Conservation (phyloP, 2,329 filamentous ascomycete species). For the Fusarium devonianum region DNA sequence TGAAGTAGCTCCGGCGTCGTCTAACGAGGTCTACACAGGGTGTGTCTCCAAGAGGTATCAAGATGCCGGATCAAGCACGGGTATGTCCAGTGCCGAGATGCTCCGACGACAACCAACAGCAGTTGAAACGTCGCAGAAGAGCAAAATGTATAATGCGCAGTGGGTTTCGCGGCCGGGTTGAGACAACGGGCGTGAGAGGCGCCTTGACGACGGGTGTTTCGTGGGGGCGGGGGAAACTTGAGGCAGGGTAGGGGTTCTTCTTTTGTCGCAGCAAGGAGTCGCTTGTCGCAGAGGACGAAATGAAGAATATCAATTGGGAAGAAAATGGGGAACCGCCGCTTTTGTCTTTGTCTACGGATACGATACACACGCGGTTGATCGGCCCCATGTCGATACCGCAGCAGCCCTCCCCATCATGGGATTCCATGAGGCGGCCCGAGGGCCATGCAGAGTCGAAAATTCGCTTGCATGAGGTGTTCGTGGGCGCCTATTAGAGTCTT, state of each 20-base stretch:
- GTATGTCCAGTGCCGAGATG: slow-evolving; percentile 28
- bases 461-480: slow-evolving; percentile 23
- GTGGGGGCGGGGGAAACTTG: slow-evolving; percentile 24
- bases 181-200: slow-evolving; percentile 39
- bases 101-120: slow-evolving; percentile 19
- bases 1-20: slow-evolving; percentile 11
- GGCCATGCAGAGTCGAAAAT: neutral
- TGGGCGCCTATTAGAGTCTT: slow-evolving; percentile 39
- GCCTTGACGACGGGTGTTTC: slow-evolving; percentile 33
- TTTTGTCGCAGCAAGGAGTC: slow-evolving; percentile 17
- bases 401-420: slow-evolving; percentile 5
- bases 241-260: slow-evolving; percentile 9
- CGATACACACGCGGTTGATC: too few relatives aligned
- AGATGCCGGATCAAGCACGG: slow-evolving; percentile 27
- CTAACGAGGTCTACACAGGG: slow-evolving; percentile 14
- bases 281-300: slow-evolving; percentile 18
- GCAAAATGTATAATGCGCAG: slow-evolving; percentile 9
- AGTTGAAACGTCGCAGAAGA: slow-evolving; percentile 40
- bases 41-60: slow-evolving; percentile 19
- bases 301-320: slow-evolving; percentile 6
- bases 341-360: slow-evolving; percentile 17
- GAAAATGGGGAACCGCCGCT: slow-evolving; percentile 21
- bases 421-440: slow-evolving; percentile 2
- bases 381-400: too few relatives aligned
- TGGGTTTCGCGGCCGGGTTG: slow-evolving; percentile 28